These are phyloP conservation scores for Vaccinium darrowii DNA, from an alignment of 148 eudicot genomes.

Conservation along the genomic window DNA sequence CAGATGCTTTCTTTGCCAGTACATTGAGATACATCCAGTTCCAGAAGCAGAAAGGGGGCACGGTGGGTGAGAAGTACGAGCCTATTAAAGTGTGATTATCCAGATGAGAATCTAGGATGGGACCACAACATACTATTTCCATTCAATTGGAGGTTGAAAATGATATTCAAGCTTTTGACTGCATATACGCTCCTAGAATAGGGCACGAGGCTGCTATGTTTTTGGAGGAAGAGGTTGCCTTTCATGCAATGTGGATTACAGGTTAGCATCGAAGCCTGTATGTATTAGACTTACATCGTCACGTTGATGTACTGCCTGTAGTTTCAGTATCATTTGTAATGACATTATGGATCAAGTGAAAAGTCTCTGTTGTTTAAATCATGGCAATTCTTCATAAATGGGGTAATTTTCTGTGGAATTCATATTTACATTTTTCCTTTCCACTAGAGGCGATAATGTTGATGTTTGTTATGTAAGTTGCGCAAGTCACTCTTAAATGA, in stretches of 20 bases:
- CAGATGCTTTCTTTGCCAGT: slow-evolving; percentile 90
- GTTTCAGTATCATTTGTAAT: background rate
- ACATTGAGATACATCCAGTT: slow-evolving; percentile 87
- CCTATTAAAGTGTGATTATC: slow-evolving; percentile 48
- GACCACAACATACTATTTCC: background rate
- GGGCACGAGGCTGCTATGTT: slow-evolving; percentile 2
- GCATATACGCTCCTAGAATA: background rate
- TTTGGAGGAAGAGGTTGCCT: background rate
- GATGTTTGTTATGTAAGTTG: background rate
- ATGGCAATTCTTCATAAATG: background rate
- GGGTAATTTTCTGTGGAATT: background rate
- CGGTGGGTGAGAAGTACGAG: slow-evolving; percentile 77
- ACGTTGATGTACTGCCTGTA: background rate
- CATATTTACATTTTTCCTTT: background rate
- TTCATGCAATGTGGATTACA: background rate
- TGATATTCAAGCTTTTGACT: background rate
- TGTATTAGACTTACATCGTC: background rate
- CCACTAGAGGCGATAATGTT: background rate
- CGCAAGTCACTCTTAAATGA: background rate
- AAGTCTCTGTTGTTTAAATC: background rate
- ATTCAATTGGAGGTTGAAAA: slow-evolving; percentile 1
- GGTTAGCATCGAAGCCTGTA: background rate
- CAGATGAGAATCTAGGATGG: background rate
- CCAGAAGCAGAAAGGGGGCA: slow-evolving; percentile 97
- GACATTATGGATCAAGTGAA: background rate